A percentile compares a stretch with the other conserved stretches of the same genome.
Evolutionary conservation across 2,329 filamentous ascomycete species (phyloP).

Genomic region (Pestalotiopsis sp.): DNA sequence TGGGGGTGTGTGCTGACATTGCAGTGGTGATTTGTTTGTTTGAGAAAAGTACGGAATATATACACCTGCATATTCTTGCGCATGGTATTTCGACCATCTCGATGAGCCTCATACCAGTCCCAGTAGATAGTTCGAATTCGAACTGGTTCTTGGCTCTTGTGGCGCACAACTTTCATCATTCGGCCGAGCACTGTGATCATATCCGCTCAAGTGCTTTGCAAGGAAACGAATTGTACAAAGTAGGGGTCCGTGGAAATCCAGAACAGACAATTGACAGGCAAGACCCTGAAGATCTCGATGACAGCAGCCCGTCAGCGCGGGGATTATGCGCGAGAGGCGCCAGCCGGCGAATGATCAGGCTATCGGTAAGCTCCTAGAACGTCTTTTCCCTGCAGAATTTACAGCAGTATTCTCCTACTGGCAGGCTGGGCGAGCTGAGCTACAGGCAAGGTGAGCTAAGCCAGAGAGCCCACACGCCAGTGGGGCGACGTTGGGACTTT

Average conservation of each 20-base stretch:
- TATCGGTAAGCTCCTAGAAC: neutral
- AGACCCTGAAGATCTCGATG: constrained; percentile 10
- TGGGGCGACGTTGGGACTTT: neutral
- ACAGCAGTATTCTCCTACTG: neutral
- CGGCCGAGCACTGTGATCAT: neutral
- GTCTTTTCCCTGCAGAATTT: neutral
- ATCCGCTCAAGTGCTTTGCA: too few species aligned
- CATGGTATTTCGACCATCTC: neutral
- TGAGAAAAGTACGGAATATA: neutral
- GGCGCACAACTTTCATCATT: neutral
- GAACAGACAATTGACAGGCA: neutral
- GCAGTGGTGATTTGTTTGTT: too few species aligned
- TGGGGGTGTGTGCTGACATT: too few species aligned
- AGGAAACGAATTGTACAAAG: too few species aligned
- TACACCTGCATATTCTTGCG: neutral
- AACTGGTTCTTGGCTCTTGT: neutral
- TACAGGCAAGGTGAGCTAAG: neutral
- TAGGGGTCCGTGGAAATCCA: neutral
- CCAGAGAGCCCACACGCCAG: neutral
- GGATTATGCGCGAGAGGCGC: neutral
- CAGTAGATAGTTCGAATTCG: neutral
- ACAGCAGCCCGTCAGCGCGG: neutral
- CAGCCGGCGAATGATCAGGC: neutral
- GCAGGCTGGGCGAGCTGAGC: neutral
- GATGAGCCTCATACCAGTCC: neutral